Evolutionary conservation across 108 stramenopile genomes (phyloP), one percentile per base, ranked within the genome.

Genomic region (Skeletonema menzelii): DNA sequence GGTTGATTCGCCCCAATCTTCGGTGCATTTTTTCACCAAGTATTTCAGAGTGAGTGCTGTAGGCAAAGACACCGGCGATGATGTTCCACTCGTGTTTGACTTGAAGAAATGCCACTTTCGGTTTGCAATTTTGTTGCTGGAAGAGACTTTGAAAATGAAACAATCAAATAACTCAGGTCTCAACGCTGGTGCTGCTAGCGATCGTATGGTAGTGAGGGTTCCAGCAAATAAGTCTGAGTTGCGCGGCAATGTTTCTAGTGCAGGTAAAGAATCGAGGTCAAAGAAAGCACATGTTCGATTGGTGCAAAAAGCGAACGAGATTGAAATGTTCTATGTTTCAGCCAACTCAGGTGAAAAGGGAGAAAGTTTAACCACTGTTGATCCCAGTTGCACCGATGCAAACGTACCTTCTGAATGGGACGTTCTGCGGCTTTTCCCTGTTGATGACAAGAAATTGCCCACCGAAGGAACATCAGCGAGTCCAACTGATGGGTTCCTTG

Each of bases 41-140:
- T 87, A 76, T 57, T 92, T 92, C 72, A 82, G 91, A 58, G 88
- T 89, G 88, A 72, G 49, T 31, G 42, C 60, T 15, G 59, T 67
- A 44, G 26, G 27, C 26, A 65, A 42, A 27, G 30, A 35, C 17
- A 47, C 24, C 27, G 11, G 12, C 6, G 46, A 59, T 63, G 59
- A 7, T 40, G 67, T 62, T 73, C 72, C 83, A 20, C 84, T 92
- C 69, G 79, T 86, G 62, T 88, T 86, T 37, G 91, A 92, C 75
- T 56, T 92, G 65, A 86, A 89, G 32, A 88, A 89, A 73, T 89
- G 88, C 65, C 86, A 80, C 69, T 88, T 76, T 31, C 72, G 79
- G 24, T 89, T 77, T 42, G 87, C 88, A 24, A 82, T 91, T 56
- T 65, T 70, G 27, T 75, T 76, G 71, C 59, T 71, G 14, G 76